Evolutionary conservation across 2,329 filamentous ascomycete genomes (phyloP).

Genomic region (Botryotinia globosa): DNA sequence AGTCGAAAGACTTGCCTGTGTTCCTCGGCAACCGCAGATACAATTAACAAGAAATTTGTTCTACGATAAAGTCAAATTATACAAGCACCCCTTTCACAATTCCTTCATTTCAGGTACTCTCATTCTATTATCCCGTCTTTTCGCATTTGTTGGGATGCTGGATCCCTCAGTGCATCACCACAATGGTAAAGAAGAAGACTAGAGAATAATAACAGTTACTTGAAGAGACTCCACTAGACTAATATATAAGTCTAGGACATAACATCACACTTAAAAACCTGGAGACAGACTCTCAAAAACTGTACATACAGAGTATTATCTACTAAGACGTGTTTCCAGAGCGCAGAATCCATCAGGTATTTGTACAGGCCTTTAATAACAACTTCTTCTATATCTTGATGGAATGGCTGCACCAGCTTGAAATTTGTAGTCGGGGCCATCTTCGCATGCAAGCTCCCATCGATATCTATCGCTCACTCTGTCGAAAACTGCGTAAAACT

Average conservation of each 20-base stretch:
- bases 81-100: not conserved
- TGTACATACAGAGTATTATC: not conserved
- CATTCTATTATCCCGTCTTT: not conserved
- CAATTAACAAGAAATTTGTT: not conserved
- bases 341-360: not conserved
- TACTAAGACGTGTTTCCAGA: not conserved
- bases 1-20: too few relatives aligned
- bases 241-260: not conserved
- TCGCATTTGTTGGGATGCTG: not conserved
- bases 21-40: too few relatives aligned
- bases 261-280: not conserved
- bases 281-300: not conserved
- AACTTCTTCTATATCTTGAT: not conserved
- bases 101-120: not conserved
- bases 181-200: not conserved
- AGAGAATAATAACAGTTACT: not conserved
- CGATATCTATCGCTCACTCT: accelerated
- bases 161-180: not conserved
- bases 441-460: too few relatives aligned
- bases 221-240: not conserved
- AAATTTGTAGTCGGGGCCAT: not conserved
- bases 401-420: not conserved
- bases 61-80: not conserved
- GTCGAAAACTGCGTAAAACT: not conserved
- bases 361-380: not conserved